Evolutionary conservation across 202 grass and related monocot genomes (phyloP), one percentile per base, ranked within the genome.

Genomic region (Zizania palustris): DNA sequence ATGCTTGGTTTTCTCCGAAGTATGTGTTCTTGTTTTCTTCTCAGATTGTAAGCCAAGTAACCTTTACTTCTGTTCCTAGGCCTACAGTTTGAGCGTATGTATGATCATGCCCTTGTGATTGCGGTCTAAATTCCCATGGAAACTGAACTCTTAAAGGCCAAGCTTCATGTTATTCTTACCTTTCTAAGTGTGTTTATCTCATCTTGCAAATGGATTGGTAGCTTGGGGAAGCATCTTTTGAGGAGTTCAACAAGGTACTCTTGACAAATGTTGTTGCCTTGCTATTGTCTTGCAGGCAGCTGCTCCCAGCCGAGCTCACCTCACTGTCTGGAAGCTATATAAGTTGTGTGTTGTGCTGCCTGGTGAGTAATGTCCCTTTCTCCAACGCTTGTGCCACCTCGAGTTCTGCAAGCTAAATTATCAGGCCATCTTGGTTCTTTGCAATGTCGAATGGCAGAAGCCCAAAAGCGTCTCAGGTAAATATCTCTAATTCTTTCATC

Each of bases 401-500:
- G n/a, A n/a, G n/a, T n/a, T n/a, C n/a, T n/a, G n/a, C n/a, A n/a
- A n/a, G n/a, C n/a, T n/a, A n/a, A 85, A 36, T 43, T 93, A 28
- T 77, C 82, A 68, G 82, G 54, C 48, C 83, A 93, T 80, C 87
- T 98, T 21, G 63, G 70, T 36, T 70, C 86, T 55, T 89, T 86
- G 88, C 74, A 85, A 57, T 79, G 71, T 72, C 70, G 83, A 80
- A 83, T 84, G 38, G 82, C 84, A 38, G 83, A 80, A 44, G 45
- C 77, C 40, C 76, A 90, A 76, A 88, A 88, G 70, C 81, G 72
- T n/a, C 53, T 91, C 41, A 93, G 90, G 93, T 87, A 65, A 63
- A 45, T 65, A 81, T 43, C 66, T 59, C 60, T 8, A 15, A 76
- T 78, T 56, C 66, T 63, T 57, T 50, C 20, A 72, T 18, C 16